phyloP scores from a whole-genome alignment of 2,329 filamentous ascomycete species.

The Fusarium sp. region DNA sequence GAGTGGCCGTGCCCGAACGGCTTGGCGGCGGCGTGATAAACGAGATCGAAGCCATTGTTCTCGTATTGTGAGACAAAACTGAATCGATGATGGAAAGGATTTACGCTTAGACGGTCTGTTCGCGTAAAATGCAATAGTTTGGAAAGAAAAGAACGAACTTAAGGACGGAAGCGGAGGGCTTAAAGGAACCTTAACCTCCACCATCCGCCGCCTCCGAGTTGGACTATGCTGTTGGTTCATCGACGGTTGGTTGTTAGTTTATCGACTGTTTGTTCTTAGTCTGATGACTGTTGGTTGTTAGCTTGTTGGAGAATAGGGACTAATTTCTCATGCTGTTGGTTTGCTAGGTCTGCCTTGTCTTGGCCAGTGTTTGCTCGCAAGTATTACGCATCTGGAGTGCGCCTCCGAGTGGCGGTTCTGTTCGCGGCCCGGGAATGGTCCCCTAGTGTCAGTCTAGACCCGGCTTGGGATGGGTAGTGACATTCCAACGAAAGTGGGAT shows the following conservation, averaged over 20 bases:
- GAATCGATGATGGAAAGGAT: not conserved
- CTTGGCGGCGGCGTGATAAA: conserved; percentile 33
- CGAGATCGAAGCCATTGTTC: conserved; percentile 19
- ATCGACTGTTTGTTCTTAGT: not conserved
- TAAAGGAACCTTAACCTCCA: conserved; percentile 5
- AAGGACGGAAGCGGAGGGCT: not conserved
- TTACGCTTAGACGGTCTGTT: conserved; percentile 4
- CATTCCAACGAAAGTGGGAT: conserved; percentile 20
- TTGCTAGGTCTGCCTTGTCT: not conserved
- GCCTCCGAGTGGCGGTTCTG: conserved; percentile 4
- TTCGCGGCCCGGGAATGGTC: conserved; percentile 1
- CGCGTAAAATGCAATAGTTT: not conserved
- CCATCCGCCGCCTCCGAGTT: not conserved
- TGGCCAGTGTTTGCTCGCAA: no score
- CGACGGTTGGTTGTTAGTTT: not conserved
- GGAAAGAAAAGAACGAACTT: not conserved
- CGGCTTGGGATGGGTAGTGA: not conserved
- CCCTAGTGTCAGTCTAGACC: conserved; percentile 18
- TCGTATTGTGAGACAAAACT: conserved; percentile 1
- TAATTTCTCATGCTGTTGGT: not conserved
- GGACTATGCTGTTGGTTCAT: not conserved
- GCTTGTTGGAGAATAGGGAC: not conserved
- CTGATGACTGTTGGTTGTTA: not conserved
- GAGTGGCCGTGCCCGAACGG: conserved; percentile 11
- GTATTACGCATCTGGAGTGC: not conserved